Conservation (phyloP, 768 basidiomycete species). For the Arthromyces matolae region DNA sequence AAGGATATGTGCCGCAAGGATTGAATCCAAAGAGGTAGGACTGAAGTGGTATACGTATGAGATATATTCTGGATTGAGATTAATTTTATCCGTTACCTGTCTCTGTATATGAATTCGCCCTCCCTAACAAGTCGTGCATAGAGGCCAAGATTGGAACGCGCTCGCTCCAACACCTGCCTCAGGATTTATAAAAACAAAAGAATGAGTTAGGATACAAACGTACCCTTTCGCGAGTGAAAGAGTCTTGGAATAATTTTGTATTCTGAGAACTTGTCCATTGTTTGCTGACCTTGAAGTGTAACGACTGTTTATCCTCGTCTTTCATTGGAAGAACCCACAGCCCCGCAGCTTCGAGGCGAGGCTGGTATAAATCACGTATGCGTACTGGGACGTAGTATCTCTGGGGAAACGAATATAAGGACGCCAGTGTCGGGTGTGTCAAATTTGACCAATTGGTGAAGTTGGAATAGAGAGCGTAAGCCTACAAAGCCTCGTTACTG, state of each 20-base stretch:
- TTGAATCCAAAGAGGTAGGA: conserved; percentile 58
- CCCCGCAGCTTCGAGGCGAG: conserved; percentile 59
- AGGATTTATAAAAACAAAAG: not conserved
- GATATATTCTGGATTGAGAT: not conserved
- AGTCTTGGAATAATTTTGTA: conserved; percentile 40
- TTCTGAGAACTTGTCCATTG: conserved; percentile 29
- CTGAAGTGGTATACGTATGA: conserved; percentile 37
- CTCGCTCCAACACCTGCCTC: conserved; percentile 54
- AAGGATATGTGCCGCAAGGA: conserved; percentile 66
- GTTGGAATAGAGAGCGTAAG: conserved; percentile 59
- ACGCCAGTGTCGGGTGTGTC: conserved; percentile 51
- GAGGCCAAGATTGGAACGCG: conserved; percentile 51
- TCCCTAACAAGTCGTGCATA: conserved; percentile 53
- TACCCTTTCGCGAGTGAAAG: conserved; percentile 68
- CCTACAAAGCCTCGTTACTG: conserved; percentile 34
- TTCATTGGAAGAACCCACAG: conserved; percentile 52
- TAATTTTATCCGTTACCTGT: conserved; percentile 36
- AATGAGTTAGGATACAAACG: conserved; percentile 1
- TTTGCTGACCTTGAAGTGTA: conserved; percentile 31
- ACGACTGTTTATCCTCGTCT: conserved; percentile 42
- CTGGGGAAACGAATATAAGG: conserved; percentile 61
- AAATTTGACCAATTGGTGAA: conserved; percentile 59
- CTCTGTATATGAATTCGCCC: conserved; percentile 48
- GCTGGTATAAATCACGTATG: conserved; percentile 51
- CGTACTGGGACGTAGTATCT: conserved; percentile 70